Conservation (phyloP, 768 basidiomycete genomes). For the Agrocybe chaxingu region DNA sequence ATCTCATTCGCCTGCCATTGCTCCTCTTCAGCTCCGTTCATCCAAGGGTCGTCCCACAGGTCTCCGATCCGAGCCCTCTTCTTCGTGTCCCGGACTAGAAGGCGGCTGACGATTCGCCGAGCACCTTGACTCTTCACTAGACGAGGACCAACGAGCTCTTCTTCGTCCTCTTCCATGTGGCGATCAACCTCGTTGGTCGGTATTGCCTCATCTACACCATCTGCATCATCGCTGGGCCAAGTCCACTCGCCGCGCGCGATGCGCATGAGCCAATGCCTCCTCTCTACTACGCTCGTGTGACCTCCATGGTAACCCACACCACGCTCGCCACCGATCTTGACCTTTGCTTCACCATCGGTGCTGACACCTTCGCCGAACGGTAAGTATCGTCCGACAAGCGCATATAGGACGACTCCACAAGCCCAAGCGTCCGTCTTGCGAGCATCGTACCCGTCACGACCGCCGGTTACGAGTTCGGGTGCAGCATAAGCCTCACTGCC, state of each 20-base stretch:
- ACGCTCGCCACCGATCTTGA: conserved; percentile 37
- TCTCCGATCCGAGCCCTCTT: conserved; percentile 60
- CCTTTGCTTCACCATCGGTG: conserved; percentile 20
- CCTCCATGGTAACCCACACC: conserved; percentile 21
- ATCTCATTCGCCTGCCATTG: conserved; percentile 7
- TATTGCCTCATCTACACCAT: neutral
- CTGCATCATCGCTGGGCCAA: conserved; percentile 49
- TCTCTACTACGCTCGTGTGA: conserved; percentile 29
- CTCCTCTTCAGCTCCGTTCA: conserved; percentile 26
- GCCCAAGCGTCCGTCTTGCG: conserved; percentile 88
- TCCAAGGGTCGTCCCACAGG: conserved; percentile 59
- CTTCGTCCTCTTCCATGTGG: conserved; percentile 10
- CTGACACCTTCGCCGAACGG: conserved; percentile 66
- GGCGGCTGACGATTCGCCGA: conserved; percentile 49
- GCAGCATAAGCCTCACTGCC: conserved; percentile 89
- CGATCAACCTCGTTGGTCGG: neutral
- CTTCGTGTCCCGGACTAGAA: conserved; percentile 70
- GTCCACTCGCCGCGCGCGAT: conserved; percentile 79
- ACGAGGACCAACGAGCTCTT: conserved; percentile 29
- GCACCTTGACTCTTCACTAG: conserved; percentile 43
- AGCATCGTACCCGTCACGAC: conserved; percentile 68
- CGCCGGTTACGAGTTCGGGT: conserved; percentile 64
- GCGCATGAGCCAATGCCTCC: conserved; percentile 63
- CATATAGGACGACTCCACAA: conserved; percentile 83
- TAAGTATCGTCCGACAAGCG: conserved; percentile 62